Percentiles rank a stretch among this genome's conserved stretches.
phyloP scores from a whole-genome alignment of 257 asterid species.

The Solanum medicagineum region DNA sequence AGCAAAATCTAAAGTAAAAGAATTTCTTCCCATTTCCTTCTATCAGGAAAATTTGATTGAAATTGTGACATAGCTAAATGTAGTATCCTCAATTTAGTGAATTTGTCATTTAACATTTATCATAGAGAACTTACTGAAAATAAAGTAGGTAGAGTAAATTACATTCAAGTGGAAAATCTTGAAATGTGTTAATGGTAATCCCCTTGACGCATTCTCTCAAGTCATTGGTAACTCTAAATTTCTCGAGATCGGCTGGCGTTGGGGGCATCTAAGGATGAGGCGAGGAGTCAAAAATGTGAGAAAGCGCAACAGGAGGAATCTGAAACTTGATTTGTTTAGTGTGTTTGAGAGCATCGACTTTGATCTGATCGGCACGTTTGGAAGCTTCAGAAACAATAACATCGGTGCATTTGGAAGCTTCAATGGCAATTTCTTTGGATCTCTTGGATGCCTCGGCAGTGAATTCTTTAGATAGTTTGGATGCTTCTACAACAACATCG shows the following conservation, averaged over 20 bases:
- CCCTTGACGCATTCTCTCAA: constrained; percentile 70
- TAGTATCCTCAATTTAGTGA: neutral
- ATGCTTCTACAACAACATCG: constrained; percentile 33
- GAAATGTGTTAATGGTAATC: constrained; percentile 55
- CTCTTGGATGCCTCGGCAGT: constrained; percentile 27
- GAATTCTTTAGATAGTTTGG: neutral
- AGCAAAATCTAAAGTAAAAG: neutral
- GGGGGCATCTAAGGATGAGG: neutral
- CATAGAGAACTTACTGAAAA: neutral
- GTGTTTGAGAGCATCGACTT: neutral
- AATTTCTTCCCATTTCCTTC: neutral
- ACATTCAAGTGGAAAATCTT: constrained; percentile 85
- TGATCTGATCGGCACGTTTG: constrained; percentile 33
- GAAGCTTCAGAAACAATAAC: constrained; percentile 49
- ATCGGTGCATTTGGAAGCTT: constrained; percentile 58
- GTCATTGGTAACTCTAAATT: constrained; percentile 72
- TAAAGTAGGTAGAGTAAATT: neutral
- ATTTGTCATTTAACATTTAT: neutral
- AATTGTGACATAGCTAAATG: neutral
- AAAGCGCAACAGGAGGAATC: constrained; percentile 48
- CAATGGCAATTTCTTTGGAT: constrained; percentile 26
- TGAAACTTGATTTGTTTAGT: constrained; percentile 69
- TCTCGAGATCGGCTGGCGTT: constrained; percentile 41
- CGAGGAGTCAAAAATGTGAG: constrained; percentile 43
- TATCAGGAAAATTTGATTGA: neutral